phyloP scores from a whole-genome alignment of 139 green algal genomes.

The Monoraphidium neglectum region DNA sequence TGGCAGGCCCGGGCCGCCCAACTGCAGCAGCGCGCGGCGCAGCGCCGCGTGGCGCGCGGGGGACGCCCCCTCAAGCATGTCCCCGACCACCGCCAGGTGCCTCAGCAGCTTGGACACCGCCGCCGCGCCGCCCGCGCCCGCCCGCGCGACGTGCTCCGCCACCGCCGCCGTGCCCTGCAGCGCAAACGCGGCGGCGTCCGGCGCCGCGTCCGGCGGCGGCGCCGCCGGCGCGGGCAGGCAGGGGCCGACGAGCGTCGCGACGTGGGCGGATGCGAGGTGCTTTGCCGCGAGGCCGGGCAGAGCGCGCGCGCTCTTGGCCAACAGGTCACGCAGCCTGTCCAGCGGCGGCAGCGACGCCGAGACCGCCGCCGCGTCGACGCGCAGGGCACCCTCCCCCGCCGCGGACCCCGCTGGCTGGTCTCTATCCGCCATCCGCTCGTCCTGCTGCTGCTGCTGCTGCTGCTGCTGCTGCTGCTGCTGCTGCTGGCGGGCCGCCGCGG shows the following conservation, averaged over 20 bases:
- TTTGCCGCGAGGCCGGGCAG: slow-evolving; percentile 10
- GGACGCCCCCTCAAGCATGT: neutral
- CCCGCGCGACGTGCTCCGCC: neutral
- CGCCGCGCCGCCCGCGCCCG: neutral
- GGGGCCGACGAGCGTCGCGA: slow-evolving; percentile 1
- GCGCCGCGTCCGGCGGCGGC: neutral
- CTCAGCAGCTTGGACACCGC: slow-evolving; percentile 12
- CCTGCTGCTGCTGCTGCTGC: neutral
- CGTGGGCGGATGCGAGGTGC: slow-evolving; percentile 9
- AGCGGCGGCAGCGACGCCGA: neutral
- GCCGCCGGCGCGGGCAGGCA: neutral
- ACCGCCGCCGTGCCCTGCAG: slow-evolving; percentile 3
- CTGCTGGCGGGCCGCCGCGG: too few species aligned
- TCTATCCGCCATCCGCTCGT: neutral
- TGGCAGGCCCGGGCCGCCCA: slow-evolving; percentile 4
- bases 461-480: neutral
- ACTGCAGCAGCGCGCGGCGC: slow-evolving; percentile 1
- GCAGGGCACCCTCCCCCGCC: neutral
- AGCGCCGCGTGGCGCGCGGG: neutral
- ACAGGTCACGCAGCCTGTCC: slow-evolving; percentile 8
- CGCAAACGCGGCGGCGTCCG: neutral
- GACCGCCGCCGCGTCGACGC: neutral
- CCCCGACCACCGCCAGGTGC: slow-evolving; percentile 1
- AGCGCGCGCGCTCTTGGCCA: slow-evolving; percentile 15
- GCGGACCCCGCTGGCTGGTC: too few species aligned